Conservation (phyloP, 2,329 filamentous ascomycete species). For the Paraphaeosphaeria sporulosa region DNA sequence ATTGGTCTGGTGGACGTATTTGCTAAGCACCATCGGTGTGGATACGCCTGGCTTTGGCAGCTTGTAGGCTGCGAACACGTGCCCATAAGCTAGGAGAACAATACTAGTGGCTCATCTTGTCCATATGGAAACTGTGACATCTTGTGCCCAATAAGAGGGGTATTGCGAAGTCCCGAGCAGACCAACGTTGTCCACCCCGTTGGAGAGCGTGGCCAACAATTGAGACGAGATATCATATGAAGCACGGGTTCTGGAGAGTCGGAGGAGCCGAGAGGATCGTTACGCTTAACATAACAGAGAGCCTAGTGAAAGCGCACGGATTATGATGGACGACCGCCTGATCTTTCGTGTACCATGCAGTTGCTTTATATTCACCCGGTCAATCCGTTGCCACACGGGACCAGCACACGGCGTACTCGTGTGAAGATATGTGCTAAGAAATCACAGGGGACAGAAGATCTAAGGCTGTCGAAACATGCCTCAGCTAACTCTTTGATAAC, state of each 20-base stretch:
- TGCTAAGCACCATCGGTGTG: neutral
- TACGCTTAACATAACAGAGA: no score
- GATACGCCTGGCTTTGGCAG: neutral
- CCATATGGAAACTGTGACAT: neutral
- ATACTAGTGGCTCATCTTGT: neutral
- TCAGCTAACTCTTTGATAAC: neutral
- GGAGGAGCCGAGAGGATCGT: neutral
- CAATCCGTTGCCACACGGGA: neutral
- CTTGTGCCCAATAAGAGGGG: neutral
- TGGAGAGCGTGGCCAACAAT: neutral
- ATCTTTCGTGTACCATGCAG: neutral
- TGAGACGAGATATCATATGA: neutral
- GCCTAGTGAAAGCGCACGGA: neutral
- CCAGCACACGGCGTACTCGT: neutral
- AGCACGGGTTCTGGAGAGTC: neutral
- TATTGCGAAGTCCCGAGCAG: neutral
- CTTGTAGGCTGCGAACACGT: neutral
- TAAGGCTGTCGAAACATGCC: neutral
- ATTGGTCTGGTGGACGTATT: neutral
- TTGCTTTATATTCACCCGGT: neutral
- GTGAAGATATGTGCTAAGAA: neutral
- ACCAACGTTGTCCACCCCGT: neutral
- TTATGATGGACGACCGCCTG: neutral
- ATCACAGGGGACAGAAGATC: neutral
- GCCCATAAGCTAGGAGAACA: neutral